phyloP scores from a whole-genome alignment of 2,329 filamentous ascomycete species.

The Fusarium protoensiforme region DNA sequence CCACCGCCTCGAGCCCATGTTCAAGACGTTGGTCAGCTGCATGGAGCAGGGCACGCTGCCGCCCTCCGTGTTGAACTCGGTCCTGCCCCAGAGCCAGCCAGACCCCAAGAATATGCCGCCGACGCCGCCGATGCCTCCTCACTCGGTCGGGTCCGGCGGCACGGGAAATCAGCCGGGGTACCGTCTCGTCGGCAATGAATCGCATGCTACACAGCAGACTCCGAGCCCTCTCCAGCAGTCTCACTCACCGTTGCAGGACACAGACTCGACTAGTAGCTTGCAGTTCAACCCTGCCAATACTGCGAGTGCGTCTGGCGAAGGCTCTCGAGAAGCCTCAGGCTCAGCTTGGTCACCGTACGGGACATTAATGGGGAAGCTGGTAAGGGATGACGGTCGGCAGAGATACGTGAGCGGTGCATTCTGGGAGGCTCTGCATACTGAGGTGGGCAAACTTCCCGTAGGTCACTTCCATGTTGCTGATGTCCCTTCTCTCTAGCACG shows the following conservation, averaged over 20 bases:
- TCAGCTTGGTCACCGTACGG: background rate
- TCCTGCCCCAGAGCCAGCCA: background rate
- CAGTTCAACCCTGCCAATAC: background rate
- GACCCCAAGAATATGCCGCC: background rate
- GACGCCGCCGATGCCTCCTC: constrained; percentile 5
- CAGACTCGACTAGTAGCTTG: background rate
- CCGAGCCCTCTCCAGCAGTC: background rate
- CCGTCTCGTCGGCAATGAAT: background rate
- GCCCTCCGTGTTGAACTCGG: background rate
- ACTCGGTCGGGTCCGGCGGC: constrained; percentile 7
- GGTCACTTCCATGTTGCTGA: background rate
- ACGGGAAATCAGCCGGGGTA: background rate
- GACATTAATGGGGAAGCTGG: background rate
- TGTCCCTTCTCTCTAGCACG: background rate
- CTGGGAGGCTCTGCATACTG: constrained; percentile 3
- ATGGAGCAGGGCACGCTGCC: constrained; percentile 13
- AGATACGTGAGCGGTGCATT: constrained; percentile 9
- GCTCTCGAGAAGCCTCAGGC: background rate
- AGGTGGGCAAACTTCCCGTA: background rate
- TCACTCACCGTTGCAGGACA: constrained; percentile 3
- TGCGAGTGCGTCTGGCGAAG: background rate
- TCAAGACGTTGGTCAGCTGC: constrained; percentile 11
- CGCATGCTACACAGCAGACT: background rate
- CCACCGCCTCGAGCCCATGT: constrained; percentile 4
- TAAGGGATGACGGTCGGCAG: constrained; percentile 7